A percentile compares a stretch with the other conserved stretches of the same genome.
These are phyloP conservation scores for Saturnispora ahearnii DNA, from an alignment of 805 yeast genomes.

Conservation along the genomic window DNA sequence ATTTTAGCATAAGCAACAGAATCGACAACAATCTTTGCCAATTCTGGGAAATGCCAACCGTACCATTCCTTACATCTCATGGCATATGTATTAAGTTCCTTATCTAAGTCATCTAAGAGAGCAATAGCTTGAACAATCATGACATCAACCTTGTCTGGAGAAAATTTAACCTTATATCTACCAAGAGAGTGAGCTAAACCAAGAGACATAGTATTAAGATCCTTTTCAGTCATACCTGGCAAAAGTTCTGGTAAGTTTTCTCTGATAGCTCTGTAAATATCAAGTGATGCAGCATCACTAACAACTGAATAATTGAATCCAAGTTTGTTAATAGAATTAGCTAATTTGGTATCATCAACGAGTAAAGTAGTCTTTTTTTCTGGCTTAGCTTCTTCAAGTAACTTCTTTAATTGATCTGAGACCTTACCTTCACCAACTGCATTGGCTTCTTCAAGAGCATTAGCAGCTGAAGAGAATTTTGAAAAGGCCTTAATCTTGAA, in stretches of 20 bases:
- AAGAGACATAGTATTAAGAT: conserved; percentile 86
- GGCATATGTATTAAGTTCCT: conserved; percentile 95
- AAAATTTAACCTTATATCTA: conserved; percentile 94
- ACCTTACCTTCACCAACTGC: conserved; percentile 91
- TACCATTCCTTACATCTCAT: conserved; percentile 99
- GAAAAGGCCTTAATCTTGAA: conserved; percentile 94
- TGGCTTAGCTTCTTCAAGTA: conserved; percentile 66
- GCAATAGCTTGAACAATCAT: conserved; percentile 99
- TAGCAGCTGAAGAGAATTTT: conserved; percentile 89
- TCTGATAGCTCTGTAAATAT: conserved; percentile 89
- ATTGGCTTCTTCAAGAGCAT: conserved; percentile 91
- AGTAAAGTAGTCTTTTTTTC: conserved; percentile 81
- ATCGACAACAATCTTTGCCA: conserved; percentile 94
- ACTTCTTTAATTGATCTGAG: conserved; percentile 66
- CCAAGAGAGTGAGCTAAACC: conserved; percentile 99
- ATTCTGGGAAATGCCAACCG: conserved; percentile 99
- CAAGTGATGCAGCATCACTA: conserved; percentile 91
- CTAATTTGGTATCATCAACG: conserved; percentile 92
- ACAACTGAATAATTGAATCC: conserved; percentile 83
- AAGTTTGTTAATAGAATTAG: conserved; percentile 91
- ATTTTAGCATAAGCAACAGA: conserved; percentile 95
- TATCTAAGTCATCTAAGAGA: conserved; percentile 89
- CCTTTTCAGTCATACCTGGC: conserved; percentile 84
- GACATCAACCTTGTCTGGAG: conserved; percentile 97
- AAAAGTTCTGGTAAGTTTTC: conserved; percentile 88